Evolutionary conservation across 768 basidiomycete species (phyloP).

Genomic region (Suillus ampliporus): DNA sequence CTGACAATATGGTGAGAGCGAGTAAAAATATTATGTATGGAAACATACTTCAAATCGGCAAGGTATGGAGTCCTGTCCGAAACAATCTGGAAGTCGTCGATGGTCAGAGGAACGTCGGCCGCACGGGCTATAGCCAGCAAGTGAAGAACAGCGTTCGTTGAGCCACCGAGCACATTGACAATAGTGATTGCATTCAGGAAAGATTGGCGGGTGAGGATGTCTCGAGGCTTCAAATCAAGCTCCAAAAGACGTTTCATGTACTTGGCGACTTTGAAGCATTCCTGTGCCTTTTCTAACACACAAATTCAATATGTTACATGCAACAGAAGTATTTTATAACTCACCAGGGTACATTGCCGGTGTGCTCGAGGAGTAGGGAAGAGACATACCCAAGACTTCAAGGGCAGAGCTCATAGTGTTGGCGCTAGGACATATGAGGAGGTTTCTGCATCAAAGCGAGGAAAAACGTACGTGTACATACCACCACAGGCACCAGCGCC

Average conservation of each 20-base stretch:
- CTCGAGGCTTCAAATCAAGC: conserved; percentile 82
- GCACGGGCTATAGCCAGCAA: conserved; percentile 86
- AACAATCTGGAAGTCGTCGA: conserved; percentile 87
- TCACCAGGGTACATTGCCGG: conserved; percentile 76
- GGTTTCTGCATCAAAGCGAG: neutral
- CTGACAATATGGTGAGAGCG: conserved; percentile 37
- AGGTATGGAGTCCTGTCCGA: conserved; percentile 83
- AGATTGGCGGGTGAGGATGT: conserved; percentile 69
- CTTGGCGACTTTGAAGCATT: conserved; percentile 79
- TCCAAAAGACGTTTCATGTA: conserved; percentile 79
- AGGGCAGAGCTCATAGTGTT: conserved; percentile 90
- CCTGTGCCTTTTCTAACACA: conserved; percentile 73
- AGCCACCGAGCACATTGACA: conserved; percentile 82
- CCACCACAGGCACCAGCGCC: conserved; percentile 86
- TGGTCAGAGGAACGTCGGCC: conserved; percentile 71
- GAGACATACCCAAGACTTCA: conserved; percentile 84
- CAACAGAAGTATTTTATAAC: neutral
- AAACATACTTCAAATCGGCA: conserved; percentile 75
- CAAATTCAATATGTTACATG: conserved; percentile 4
- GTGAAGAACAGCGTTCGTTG: conserved; percentile 88
- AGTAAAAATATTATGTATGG: conserved; percentile 5
- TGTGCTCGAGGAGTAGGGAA: conserved; percentile 78
- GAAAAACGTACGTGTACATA: conserved; percentile 73
- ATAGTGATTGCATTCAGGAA: conserved; percentile 88
- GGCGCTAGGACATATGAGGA: conserved; percentile 48